phyloP scores from a whole-genome alignment of 2,329 filamentous ascomycete species.

The Arthrobotrys iridis region DNA sequence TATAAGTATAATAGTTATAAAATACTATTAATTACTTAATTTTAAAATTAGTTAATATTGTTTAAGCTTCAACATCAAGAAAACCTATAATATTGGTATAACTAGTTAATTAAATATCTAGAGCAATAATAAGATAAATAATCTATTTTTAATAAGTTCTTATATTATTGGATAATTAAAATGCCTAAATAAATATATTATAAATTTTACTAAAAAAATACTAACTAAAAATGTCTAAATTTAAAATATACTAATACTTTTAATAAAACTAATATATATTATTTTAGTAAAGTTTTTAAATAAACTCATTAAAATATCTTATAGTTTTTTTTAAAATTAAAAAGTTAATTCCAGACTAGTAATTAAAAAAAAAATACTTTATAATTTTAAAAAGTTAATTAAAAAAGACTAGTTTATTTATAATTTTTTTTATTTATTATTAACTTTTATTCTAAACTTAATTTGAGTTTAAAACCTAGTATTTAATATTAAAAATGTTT shows the following conservation, averaged over 20 bases:
- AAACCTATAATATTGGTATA: not conserved
- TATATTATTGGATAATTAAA: not conserved
- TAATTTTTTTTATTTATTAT: not conserved
- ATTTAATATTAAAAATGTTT: not conserved
- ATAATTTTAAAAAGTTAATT: not conserved
- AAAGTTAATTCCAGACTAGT: not conserved
- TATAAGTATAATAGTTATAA: too few relatives aligned
- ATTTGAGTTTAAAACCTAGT: not conserved
- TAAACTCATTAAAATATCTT: not conserved
- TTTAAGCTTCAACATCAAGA: not conserved
- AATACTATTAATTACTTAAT: too few relatives aligned
- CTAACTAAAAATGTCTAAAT: too few relatives aligned
- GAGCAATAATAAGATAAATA: not conserved
- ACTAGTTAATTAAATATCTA: not conserved
- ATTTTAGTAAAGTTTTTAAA: not conserved
- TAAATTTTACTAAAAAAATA: not conserved
- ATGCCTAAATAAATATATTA: not conserved
- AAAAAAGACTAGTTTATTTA: not conserved
- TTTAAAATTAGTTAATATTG: not conserved
- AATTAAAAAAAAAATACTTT: not conserved
- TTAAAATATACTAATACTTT: not conserved
- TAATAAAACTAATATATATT: not conserved
- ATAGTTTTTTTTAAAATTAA: not conserved
- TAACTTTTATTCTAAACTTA: not conserved
- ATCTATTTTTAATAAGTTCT: not conserved